These are phyloP conservation scores for Aspergillus viridinutans DNA, from an alignment of 2,329 filamentous ascomycete genomes.

Conservation along the genomic window DNA sequence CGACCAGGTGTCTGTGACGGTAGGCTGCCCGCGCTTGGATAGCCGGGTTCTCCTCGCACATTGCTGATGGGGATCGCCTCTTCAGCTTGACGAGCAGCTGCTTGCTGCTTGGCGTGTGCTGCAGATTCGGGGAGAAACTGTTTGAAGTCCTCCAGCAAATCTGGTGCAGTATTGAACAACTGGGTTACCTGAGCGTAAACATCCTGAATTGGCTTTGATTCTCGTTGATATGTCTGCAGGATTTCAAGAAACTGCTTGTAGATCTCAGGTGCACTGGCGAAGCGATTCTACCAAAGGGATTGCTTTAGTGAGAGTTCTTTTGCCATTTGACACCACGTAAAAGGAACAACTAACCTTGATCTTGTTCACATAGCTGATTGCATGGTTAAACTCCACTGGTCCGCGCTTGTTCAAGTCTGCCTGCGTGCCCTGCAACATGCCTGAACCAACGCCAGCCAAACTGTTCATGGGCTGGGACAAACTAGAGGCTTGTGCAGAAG, in stretches of 20 bases:
- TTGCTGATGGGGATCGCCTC: slow-evolving; percentile 65
- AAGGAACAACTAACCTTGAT: slow-evolving; percentile 71
- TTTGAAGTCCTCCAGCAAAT: slow-evolving; percentile 96
- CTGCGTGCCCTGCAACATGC: slow-evolving; percentile 52
- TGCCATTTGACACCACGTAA: not conserved
- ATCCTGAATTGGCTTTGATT: slow-evolving; percentile 97
- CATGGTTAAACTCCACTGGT: slow-evolving; percentile 97
- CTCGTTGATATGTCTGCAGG: slow-evolving; percentile 93
- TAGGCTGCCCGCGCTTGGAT: slow-evolving; percentile 38
- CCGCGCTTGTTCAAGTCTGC: slow-evolving; percentile 73
- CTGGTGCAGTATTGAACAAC: slow-evolving; percentile 86
- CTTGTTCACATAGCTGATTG: slow-evolving; percentile 99
- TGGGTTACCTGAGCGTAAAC: slow-evolving; percentile 96
- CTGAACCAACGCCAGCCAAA: slow-evolving; percentile 58
- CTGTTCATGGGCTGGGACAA: slow-evolving; percentile 53
- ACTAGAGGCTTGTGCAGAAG: slow-evolving; percentile 41
- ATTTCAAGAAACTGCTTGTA: slow-evolving; percentile 99
- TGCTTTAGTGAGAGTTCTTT: not conserved
- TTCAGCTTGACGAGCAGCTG: slow-evolving; percentile 59
- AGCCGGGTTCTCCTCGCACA: slow-evolving; percentile 51
- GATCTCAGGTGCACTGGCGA: slow-evolving; percentile 92
- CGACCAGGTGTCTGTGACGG: slow-evolving; percentile 50
- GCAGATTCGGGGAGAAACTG: slow-evolving; percentile 94
- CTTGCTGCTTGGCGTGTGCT: slow-evolving; percentile 61
- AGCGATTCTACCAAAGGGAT: slow-evolving; percentile 68